Conservation (phyloP, 1,139 yeast species). For the Spathaspora sp. region DNA sequence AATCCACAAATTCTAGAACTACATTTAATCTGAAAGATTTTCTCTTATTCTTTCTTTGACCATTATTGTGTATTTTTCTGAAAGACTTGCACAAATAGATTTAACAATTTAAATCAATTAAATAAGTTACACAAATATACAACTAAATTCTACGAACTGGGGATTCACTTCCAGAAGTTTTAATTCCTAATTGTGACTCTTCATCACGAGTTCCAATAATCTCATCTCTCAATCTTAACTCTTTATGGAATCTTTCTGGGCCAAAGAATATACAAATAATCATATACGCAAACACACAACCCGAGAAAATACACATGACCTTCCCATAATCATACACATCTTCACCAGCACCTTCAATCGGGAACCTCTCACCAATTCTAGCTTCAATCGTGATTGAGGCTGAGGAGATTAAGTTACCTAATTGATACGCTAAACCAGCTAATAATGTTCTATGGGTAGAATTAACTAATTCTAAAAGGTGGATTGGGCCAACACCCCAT, state of each 20-base stretch:
- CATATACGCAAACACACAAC: constrained; percentile 35
- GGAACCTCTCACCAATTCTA: constrained; percentile 30
- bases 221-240: constrained; percentile 10
- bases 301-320: constrained; percentile 41
- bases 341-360: constrained; percentile 17
- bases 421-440: constrained; percentile 39
- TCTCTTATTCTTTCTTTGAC: too few species aligned
- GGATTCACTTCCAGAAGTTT: background rate
- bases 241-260: constrained; percentile 31
- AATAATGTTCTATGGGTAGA: constrained; percentile 36
- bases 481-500: constrained; percentile 40
- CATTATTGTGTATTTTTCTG: too few species aligned
- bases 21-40: too few species aligned
- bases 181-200: background rate
- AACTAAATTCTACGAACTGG: background rate
- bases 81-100: too few species aligned
- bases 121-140: background rate
- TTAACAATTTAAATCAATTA: too few species aligned
- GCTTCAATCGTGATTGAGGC: constrained; percentile 43
- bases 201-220: constrained; percentile 1
- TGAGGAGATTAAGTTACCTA: constrained; percentile 38
- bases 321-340: constrained; percentile 32
- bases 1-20: too few species aligned
- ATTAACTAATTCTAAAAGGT: constrained; percentile 36
- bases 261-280: constrained; percentile 28